Percentiles rank a stretch among this genome's conserved stretches.
Conservation (phyloP, 2,329 filamentous ascomycete genomes). For the Zalaria sp. region DNA sequence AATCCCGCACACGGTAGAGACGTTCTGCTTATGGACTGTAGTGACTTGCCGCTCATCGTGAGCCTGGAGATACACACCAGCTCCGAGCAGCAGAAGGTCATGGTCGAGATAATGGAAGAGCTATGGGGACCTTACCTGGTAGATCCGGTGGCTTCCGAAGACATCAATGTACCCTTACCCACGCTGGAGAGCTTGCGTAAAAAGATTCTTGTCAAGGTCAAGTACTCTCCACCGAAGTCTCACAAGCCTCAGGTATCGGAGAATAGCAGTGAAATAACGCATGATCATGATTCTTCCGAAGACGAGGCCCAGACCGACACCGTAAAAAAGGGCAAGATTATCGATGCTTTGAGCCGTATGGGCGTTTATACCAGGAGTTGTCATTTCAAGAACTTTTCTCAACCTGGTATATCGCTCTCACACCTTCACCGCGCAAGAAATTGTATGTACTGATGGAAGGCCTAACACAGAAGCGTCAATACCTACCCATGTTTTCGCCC, state of each 20-base stretch:
- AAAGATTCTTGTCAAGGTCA: slow-evolving; percentile 55
- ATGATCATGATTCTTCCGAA: slow-evolving; percentile 20
- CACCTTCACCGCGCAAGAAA: too few relatives aligned
- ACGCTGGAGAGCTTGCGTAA: slow-evolving; percentile 48
- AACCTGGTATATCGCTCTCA: slow-evolving; percentile 27
- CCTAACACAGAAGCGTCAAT: slow-evolving; percentile 26
- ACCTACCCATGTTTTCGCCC: slow-evolving; percentile 49
- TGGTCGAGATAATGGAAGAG: slow-evolving; percentile 89
- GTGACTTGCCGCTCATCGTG: slow-evolving; percentile 71
- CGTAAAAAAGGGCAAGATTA: slow-evolving; percentile 45
- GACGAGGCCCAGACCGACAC: slow-evolving; percentile 20
- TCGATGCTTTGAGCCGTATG: slow-evolving; percentile 55
- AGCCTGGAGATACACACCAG: slow-evolving; percentile 85
- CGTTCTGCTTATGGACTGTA: neutral
- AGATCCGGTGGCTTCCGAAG: slow-evolving; percentile 34
- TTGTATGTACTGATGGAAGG: too few relatives aligned
- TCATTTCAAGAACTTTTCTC: slow-evolving; percentile 59
- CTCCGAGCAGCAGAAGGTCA: slow-evolving; percentile 69
- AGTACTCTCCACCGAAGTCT: slow-evolving; percentile 28
- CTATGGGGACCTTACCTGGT: slow-evolving; percentile 69
- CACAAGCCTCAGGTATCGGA: slow-evolving; percentile 2
- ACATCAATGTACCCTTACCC: slow-evolving; percentile 50
- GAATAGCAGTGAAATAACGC: slow-evolving; percentile 6
- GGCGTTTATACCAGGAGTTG: slow-evolving; percentile 81
- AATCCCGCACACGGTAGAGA: neutral